Base-by-base conservation (phyloP, 73 alveolate species). In the Urostyla sp. region DNA sequence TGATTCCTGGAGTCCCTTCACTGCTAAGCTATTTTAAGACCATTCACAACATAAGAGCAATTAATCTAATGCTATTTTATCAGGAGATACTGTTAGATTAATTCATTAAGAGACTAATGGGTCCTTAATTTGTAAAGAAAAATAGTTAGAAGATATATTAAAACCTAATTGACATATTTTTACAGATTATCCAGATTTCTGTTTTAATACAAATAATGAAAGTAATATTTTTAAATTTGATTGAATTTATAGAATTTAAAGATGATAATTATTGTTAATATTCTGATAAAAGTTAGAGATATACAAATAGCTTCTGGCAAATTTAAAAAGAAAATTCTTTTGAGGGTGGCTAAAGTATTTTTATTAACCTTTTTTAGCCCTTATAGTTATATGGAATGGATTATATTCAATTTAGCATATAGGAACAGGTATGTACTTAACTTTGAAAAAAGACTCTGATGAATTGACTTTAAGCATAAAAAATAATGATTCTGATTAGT, bases 221-320 rank as follows among this genome's bases (percentile, higher is more conserved):
- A n/a, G n/a, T n/a, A n/a, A n/a, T n/a, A n/a, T n/a, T n/a, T n/a
- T n/a, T n/a, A n/a, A n/a, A n/a, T n/a, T n/a, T n/a, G n/a, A n/a
- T n/a, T n/a, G n/a, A n/a, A n/a, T n/a, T n/a, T n/a, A n/a, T n/a
- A n/a, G n/a, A n/a, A n/a, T n/a, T n/a, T n/a, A n/a, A n/a, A n/a
- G n/a, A n/a, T n/a, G n/a, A n/a, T n/a, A n/a, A n/a, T n/a, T n/a
- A n/a, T n/a, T n/a, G n/a, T n/a, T n/a, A n/a, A n/a, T n/a, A n/a
- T n/a, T n/a, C n/a, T n/a, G n/a, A n/a, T n/a, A n/a, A n/a, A n/a
- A n/a, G n/a, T n/a, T n/a, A n/a, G n/a, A n/a, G n/a, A n/a, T n/a
- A 13, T 24, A 75, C 92, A 20, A 75, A 75, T 46, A 34, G 88
- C 28, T 75, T 35, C 27, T 84, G 92, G 92, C 88, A 84, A 35